phyloP scores from a whole-genome alignment of 2,329 filamentous ascomycete species.

The Plectosphaerella cucumerina region DNA sequence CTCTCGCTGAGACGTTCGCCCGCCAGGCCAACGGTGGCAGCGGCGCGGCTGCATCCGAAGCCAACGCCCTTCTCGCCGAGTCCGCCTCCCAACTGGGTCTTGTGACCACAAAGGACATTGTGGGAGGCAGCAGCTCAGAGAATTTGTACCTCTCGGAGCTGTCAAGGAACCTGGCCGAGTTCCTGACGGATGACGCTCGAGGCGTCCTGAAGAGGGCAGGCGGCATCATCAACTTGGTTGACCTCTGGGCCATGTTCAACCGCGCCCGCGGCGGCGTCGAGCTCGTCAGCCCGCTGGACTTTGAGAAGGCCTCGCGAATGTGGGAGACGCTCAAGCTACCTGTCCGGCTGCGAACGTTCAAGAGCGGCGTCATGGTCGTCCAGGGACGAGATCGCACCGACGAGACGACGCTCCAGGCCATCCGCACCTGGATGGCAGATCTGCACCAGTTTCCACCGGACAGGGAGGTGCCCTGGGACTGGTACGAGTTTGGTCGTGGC shows the following conservation, averaged over 20 bases:
- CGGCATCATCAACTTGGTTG: constrained; percentile 84
- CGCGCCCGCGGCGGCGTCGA: constrained; percentile 89
- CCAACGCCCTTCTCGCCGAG: constrained; percentile 71
- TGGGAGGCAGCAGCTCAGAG: constrained; percentile 68
- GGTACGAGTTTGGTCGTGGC: constrained; percentile 72
- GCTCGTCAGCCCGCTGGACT: constrained; percentile 85
- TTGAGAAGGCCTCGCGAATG: constrained; percentile 80
- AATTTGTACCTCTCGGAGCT: constrained; percentile 87
- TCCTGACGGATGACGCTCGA: constrained; percentile 77
- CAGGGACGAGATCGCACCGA: constrained; percentile 86
- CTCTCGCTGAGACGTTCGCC: constrained; percentile 84
- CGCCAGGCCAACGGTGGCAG: constrained; percentile 58
- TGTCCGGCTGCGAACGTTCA: constrained; percentile 82
- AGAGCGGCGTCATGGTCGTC: constrained; percentile 90
- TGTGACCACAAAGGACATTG: constrained; percentile 92
- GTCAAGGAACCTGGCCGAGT: constrained; percentile 80
- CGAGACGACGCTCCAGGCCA: constrained; percentile 75
- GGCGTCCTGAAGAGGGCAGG: constrained; percentile 76
- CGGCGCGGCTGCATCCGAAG: constrained; percentile 61
- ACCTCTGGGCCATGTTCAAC: constrained; percentile 94
- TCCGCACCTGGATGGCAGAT: constrained; percentile 74
- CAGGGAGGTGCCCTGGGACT: constrained; percentile 68
- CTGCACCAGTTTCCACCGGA: constrained; percentile 63
- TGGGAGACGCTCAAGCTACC: constrained; percentile 88
- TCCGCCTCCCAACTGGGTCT: constrained; percentile 81